Base-by-base conservation (phyloP, 495 filamentous ascomycete genomes). In the Aspergillus diversus region DNA sequence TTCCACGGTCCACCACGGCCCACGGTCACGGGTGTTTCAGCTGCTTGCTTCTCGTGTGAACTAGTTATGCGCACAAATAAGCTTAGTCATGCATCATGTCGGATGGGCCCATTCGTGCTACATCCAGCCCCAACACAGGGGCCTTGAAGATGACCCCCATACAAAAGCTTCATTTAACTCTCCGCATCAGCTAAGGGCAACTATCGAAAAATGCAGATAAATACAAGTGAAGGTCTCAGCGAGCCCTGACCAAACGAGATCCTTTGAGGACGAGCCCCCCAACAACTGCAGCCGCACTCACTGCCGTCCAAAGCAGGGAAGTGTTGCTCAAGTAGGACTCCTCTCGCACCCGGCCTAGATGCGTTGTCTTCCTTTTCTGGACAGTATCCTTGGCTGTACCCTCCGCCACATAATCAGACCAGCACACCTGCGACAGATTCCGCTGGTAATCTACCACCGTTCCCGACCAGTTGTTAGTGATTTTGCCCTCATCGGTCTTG, bases 381-480 rank as follows among this genome's bases (percentile, higher is more conserved):
- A 82, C 54, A 6, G 68, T 49, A 12, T 70, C 69, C 21, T 59
- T 67, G 5, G 72, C 81, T 1, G 71, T 75, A 1, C 80, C 80
- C 43, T 71, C 71, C 3, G 75, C 68, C 31, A 75, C 69, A 64
- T 80, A 86, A 59, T 86, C 81, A 3, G 70, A 65, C 83, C 81
- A 86, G 17, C 70, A 59, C 7, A 88, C 71, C 33, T 67, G 67
- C 7, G 67, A 66, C 42, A 84, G 59, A 37, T 77, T 60, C 33
- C 72, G 60, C 66, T 86, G 83, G 61, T 86, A 86, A 55, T 80
- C 72, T 3, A 85, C 58, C 8, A 80, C 83, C 11, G 78, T 81
- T 5, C 79, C 75, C 13, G 68, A 75, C 83, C 83, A 87, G 64
- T 86, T 86, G 56, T 84, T 85, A 33, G 83, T 87, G 59, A 86